Percentiles rank a stretch among this genome's conserved stretches.
Conservation (phyloP, 306 rosid genomes). For the Herpetospermum pedunculosum region DNA sequence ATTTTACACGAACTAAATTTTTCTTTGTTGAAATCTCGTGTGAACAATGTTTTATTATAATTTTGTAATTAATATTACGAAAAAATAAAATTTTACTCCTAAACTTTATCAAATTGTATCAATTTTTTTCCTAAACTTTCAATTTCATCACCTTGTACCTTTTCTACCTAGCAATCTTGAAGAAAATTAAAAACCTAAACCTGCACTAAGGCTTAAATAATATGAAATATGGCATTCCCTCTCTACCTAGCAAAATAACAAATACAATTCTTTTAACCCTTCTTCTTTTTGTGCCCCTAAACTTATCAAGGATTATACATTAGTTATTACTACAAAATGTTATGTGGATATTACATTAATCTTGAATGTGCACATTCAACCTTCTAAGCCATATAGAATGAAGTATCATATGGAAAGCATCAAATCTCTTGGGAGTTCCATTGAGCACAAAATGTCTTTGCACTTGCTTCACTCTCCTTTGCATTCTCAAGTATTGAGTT, state of each 20-base stretch:
- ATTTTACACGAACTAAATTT: too few relatives aligned
- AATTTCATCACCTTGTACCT: too few relatives aligned
- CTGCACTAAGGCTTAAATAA: too few relatives aligned
- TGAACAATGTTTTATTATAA: too few relatives aligned
- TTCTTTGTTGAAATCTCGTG: too few relatives aligned
- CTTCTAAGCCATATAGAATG: conserved; percentile 39
- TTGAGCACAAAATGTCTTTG: conserved; percentile 26
- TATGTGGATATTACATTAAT: neutral
- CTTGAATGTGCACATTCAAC: conserved; percentile 19
- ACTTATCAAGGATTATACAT: neutral
- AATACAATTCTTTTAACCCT: neutral
- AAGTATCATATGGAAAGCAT: conserved; percentile 32
- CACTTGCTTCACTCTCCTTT: conserved; percentile 29
- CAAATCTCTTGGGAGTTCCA: conserved; percentile 28
- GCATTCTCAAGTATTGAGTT: conserved; percentile 27
- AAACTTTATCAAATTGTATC: too few relatives aligned
- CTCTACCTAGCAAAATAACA: neutral
- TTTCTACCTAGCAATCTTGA: too few relatives aligned
- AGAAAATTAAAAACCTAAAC: too few relatives aligned
- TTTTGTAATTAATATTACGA: too few relatives aligned
- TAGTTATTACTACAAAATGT: neutral
- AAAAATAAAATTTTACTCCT: too few relatives aligned
- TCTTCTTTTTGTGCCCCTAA: neutral
- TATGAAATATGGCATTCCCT: neutral
- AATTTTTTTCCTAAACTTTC: too few relatives aligned